A percentile compares a stretch with the other conserved stretches of the same genome.
phyloP scores from a whole-genome alignment of 2,329 filamentous ascomycete species.

The Domatiomyces catenatus region DNA sequence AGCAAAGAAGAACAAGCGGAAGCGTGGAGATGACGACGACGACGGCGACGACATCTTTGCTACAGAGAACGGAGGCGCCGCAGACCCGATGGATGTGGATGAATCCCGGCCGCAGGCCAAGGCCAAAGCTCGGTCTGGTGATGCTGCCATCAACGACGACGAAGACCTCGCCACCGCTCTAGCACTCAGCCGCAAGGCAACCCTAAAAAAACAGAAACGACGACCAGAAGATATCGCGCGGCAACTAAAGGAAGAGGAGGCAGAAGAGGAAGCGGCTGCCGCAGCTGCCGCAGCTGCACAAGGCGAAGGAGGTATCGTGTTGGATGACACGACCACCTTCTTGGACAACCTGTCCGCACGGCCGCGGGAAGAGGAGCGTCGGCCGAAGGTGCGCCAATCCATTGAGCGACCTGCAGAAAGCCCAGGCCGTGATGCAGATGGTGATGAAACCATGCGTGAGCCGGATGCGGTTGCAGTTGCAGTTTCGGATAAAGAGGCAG shows the following conservation, averaged over 20 bases:
- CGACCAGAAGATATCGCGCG: constrained; percentile 76
- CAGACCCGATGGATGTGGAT: constrained; percentile 63
- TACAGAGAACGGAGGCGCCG: constrained; percentile 22
- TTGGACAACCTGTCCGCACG: constrained; percentile 63
- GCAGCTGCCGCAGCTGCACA: constrained; percentile 39
- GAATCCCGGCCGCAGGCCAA: constrained; percentile 19
- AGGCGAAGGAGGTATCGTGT: constrained; percentile 56
- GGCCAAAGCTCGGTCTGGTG: constrained; percentile 50
- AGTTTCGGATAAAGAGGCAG: constrained; percentile 30
- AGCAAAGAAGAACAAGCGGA: constrained; percentile 61
- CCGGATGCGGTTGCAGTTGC: constrained; percentile 39
- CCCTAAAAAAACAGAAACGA: constrained; percentile 84
- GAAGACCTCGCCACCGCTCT: constrained; percentile 81
- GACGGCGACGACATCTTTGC: constrained; percentile 34
- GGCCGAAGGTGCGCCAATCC: constrained; percentile 9
- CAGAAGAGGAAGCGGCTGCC: constrained; percentile 29
- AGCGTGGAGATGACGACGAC: constrained; percentile 49
- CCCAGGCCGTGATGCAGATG: constrained; percentile 27
- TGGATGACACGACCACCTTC: constrained; percentile 92
- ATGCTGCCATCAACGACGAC: constrained; percentile 67
- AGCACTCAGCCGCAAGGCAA: constrained; percentile 64
- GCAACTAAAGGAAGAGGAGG: constrained; percentile 53
- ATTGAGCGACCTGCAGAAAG: constrained; percentile 2
- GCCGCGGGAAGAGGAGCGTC: constrained; percentile 35
- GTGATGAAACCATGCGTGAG: constrained; percentile 39